Evolutionary conservation across 805 yeast species (phyloP).

Genomic region (Pichia insulana): DNA sequence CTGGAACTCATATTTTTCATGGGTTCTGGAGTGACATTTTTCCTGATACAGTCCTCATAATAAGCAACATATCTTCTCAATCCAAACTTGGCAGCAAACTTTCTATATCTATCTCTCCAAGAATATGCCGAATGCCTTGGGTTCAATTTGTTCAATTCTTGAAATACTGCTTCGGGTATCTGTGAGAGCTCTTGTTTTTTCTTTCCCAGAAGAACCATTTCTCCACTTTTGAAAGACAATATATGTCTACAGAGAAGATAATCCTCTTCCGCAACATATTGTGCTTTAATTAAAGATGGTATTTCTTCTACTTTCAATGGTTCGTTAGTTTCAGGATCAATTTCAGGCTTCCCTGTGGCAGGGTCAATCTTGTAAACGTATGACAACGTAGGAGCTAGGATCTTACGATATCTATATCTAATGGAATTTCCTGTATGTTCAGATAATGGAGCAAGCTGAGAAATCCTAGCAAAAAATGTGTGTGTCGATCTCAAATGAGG

Average conservation of each 20-base stretch:
- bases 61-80: slow-evolving; percentile 46
- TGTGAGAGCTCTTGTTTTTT: slow-evolving; percentile 18
- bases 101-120: slow-evolving; percentile 79
- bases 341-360: slow-evolving; percentile 31
- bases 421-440: slow-evolving; percentile 74
- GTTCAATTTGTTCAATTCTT: slow-evolving; percentile 29
- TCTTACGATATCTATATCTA: slow-evolving; percentile 49
- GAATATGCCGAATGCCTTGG: slow-evolving; percentile 57
- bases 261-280: slow-evolving; percentile 66
- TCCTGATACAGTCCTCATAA: slow-evolving; percentile 35
- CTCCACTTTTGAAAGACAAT: slow-evolving; percentile 17
- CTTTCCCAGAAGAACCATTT: slow-evolving; percentile 10
- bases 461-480: slow-evolving; percentile 53
- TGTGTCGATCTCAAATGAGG: slow-evolving; percentile 65
- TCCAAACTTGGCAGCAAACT: slow-evolving; percentile 57
- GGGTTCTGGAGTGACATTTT: slow-evolving; percentile 40
- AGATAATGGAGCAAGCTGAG: slow-evolving; percentile 37
- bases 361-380: slow-evolving; percentile 43
- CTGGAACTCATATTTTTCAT: slow-evolving; percentile 49
- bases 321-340: slow-evolving; percentile 34
- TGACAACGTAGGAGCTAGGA: slow-evolving; percentile 32
- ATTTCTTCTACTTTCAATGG: slow-evolving; percentile 33
- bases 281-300: slow-evolving; percentile 48
- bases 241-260: slow-evolving; percentile 40
- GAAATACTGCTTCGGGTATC: slow-evolving; percentile 33